phyloP scores from a whole-genome alignment of 441 rosid species.

The Euphorbia celastroides region DNA sequence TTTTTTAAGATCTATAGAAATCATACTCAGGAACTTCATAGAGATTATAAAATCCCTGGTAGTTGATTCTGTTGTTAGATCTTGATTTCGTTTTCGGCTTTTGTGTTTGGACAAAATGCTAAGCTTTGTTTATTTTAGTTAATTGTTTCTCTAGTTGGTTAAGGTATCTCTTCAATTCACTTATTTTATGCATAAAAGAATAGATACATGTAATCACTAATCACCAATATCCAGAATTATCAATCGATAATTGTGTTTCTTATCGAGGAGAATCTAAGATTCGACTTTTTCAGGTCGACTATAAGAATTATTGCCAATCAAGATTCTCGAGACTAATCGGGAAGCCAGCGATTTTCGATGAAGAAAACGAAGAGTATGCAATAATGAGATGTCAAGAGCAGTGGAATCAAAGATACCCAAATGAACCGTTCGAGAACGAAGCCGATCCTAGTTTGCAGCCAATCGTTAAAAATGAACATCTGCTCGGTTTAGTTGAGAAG shows the following conservation, averaged over 20 bases:
- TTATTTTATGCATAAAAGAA: too few species aligned
- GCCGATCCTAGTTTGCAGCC: conserved; percentile 29
- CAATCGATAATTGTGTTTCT: too few species aligned
- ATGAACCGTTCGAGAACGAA: conserved; percentile 72
- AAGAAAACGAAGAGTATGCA: conserved; percentile 78
- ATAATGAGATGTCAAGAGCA: conserved; percentile 55
- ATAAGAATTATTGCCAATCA: conserved; percentile 55
- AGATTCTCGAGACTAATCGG: conserved; percentile 74
- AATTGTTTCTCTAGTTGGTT: too few species aligned
- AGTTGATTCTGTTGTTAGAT: too few species aligned
- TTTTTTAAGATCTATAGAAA: too few species aligned
- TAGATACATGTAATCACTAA: too few species aligned
- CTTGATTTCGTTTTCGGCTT: neutral
- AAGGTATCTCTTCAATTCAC: too few species aligned
- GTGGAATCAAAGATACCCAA: conserved; percentile 53
- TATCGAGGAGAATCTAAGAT: neutral
- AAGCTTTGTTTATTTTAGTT: too few species aligned
- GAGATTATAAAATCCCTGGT: too few species aligned
- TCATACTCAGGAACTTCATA: too few species aligned
- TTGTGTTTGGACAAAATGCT: too few species aligned
- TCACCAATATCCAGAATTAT: too few species aligned
- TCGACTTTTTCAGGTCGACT: conserved; percentile 40
- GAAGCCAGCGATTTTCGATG: conserved; percentile 60
- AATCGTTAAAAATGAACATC: conserved; percentile 28
- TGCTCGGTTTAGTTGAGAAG: conserved; percentile 41